A percentile compares a stretch with the other conserved stretches of the same genome.
Evolutionary conservation across 2,329 filamentous ascomycete genomes (phyloP).

Genomic region (Aspergillus brasiliensis): DNA sequence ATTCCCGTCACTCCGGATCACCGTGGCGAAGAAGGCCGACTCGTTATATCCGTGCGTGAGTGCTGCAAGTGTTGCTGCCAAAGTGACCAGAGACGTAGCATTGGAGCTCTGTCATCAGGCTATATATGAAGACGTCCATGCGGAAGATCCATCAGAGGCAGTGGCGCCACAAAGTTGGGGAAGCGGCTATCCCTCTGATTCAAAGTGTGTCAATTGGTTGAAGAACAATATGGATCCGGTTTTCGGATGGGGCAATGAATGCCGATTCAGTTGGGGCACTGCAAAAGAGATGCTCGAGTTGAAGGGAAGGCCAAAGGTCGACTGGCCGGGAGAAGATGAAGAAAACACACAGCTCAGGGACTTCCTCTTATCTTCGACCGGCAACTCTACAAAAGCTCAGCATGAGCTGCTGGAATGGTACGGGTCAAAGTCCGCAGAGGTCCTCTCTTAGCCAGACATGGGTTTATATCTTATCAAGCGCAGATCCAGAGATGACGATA

Average conservation of each 20-base stretch:
- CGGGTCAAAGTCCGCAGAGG: conserved; percentile 68
- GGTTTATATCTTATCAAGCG: not conserved
- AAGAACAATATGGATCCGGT: conserved; percentile 84
- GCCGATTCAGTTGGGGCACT: conserved; percentile 93
- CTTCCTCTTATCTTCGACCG: conserved; percentile 61
- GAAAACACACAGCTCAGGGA: conserved; percentile 74
- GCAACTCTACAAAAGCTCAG: conserved; percentile 46
- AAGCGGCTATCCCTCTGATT: conserved; percentile 90
- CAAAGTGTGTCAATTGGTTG: conserved; percentile 77
- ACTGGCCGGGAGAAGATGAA: conserved; percentile 79
- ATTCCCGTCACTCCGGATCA: conserved; percentile 76
- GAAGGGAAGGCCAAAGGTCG: conserved; percentile 71
- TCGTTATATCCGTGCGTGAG: conserved; percentile 90
- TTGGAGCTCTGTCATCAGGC: conserved; percentile 74
- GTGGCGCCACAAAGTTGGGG: conserved; percentile 66
- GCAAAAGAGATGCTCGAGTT: conserved; percentile 87
- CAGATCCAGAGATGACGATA: conserved; percentile 2
- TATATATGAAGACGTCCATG: conserved; percentile 40
- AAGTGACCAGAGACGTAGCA: conserved; percentile 90
- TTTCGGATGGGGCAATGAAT: conserved; percentile 94
- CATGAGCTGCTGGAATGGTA: conserved; percentile 81
- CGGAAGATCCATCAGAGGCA: conserved; percentile 34
- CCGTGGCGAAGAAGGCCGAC: conserved; percentile 88
- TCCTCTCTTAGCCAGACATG: conserved; percentile 58
- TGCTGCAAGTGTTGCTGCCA: conserved; percentile 91